Base-by-base conservation (phyloP, 2,329 filamentous ascomycete genomes). In the Neurospora sp. region DNA sequence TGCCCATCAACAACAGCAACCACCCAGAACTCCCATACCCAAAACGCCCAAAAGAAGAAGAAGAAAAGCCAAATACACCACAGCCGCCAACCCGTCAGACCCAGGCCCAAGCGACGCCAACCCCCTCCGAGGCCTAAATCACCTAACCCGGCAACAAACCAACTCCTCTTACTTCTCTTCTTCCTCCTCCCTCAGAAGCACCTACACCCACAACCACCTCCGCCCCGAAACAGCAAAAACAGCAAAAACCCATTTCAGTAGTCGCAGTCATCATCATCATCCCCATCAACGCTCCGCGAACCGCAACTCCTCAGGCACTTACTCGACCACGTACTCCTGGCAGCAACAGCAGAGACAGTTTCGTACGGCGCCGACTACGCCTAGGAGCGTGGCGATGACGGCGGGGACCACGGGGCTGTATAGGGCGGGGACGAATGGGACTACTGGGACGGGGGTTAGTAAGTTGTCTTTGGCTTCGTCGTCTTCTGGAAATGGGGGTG, bases 311-410 rank as follows among this genome's bases (percentile, higher is more conserved):
- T 85, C 83, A 6, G 79, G 79, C 6, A 79, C 52, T 8, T 36
- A 17, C 15, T 62, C 52, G 6, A 33, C 52, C 12, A 36, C 28
- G 1, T 62, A 62, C 23, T 62, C 52, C 15, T 62, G 52, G 52
- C 52, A 62, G 15, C 52, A 62, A 36, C 52, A 79, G 36, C 82
- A 81, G 8, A 81, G 82, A 80, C 79, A 82, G 28, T 87, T 83
- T 73, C 80, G 82, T 68, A 87, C 85, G 6, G 85, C 85, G 17
- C 85, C 85, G 0, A 86, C 84, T n/a, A 87, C 85, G 36, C 81
- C 84, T 6, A 81, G 80, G 65, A 85, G 83, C 70, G 81, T 79
- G 11, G 77, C 74, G 17, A 78, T 79, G 43, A 52, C 19, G 11
- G 43, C 11, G 40, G 40, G 40, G 17, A 52, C 33, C 33, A 36